Conservation (phyloP, 164 flowering plant species). For the Dillenia turbinata region DNA sequence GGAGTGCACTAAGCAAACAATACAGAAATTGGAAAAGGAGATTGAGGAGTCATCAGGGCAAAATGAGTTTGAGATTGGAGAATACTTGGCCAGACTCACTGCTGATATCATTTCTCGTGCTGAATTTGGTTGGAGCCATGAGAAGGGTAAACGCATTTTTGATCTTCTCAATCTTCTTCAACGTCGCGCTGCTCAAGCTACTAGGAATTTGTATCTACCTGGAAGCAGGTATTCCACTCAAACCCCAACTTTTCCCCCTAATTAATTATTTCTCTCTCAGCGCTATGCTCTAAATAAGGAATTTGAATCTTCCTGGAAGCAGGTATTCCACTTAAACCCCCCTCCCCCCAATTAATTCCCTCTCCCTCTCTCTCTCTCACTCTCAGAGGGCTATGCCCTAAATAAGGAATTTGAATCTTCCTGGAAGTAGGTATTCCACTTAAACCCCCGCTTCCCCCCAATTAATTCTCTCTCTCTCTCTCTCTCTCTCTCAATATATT, state of each 20-base stretch:
- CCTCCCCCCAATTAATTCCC: background rate
- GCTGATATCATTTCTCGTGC: conserved; percentile 86
- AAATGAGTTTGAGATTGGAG: conserved; percentile 72
- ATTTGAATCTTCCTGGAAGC: too few species aligned
- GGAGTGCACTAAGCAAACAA: conserved; percentile 65
- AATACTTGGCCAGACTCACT: conserved; percentile 61
- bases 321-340: too few species aligned
- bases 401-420: too few species aligned
- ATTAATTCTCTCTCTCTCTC: too few species aligned
- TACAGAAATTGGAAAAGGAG: conserved; percentile 36
- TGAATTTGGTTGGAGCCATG: conserved; percentile 69
- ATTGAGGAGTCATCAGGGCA: conserved; percentile 31
- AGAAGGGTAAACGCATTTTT: conserved; percentile 84
- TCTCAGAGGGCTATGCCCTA: too few species aligned
- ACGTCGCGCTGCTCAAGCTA: conserved; percentile 67
- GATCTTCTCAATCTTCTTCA: conserved; percentile 60
- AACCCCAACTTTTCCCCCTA: background rate
- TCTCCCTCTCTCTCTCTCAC: too few species aligned
- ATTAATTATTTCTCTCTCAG: too few species aligned
- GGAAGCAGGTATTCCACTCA: conserved; percentile 73
- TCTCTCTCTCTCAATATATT: too few species aligned
- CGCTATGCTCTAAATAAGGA: too few species aligned
- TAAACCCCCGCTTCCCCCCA: background rate
- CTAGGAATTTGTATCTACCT: conserved; percentile 70
- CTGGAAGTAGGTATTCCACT: too few species aligned